Percentiles rank a stretch among this genome's conserved stretches.
Evolutionary conservation across 805 yeast genomes (phyloP).

Genomic region (Candida sanyiensis): DNA sequence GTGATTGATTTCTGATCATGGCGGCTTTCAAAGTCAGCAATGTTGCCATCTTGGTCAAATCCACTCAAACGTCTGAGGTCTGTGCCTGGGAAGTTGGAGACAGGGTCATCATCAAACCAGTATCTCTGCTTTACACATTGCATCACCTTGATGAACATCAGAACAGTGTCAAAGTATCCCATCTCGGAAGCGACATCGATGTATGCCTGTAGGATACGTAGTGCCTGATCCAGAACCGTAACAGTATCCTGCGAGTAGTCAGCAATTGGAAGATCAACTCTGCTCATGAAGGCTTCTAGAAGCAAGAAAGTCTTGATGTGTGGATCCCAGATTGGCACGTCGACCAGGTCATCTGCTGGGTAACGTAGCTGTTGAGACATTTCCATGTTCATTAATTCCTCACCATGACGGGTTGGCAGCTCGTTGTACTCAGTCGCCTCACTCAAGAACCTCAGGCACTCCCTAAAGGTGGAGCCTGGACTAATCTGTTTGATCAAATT

Average conservation of each 20-base stretch:
- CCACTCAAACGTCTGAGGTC: slow-evolving; percentile 19
- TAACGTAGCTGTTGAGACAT: slow-evolving; percentile 55
- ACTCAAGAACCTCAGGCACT: slow-evolving; percentile 86
- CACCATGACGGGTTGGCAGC: slow-evolving; percentile 54
- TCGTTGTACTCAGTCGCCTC: slow-evolving; percentile 88
- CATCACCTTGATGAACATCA: slow-evolving; percentile 63
- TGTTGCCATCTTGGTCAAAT: slow-evolving; percentile 17
- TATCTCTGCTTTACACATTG: slow-evolving; percentile 82
- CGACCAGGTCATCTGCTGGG: slow-evolving; percentile 70
- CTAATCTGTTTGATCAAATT: slow-evolving; percentile 51
- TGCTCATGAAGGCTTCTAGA: slow-evolving; percentile 85
- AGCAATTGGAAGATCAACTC: slow-evolving; percentile 83
- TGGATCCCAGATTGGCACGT: slow-evolving; percentile 66
- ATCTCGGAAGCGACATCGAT: slow-evolving; percentile 85
- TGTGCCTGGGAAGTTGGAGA: slow-evolving; percentile 30
- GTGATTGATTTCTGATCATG: neutral
- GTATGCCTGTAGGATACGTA: slow-evolving; percentile 89
- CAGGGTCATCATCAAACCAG: slow-evolving; percentile 79
- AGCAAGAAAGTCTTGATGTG: slow-evolving; percentile 79
- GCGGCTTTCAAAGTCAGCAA: slow-evolving; percentile 8
- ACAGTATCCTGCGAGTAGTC: slow-evolving; percentile 93
- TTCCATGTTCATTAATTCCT: slow-evolving; percentile 81
- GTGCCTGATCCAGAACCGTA: slow-evolving; percentile 86
- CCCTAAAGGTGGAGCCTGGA: slow-evolving; percentile 44
- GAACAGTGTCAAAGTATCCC: slow-evolving; percentile 61